These are phyloP conservation scores for Dillenia turbinata DNA, from an alignment of 164 flowering plant genomes.

Conservation along the genomic window DNA sequence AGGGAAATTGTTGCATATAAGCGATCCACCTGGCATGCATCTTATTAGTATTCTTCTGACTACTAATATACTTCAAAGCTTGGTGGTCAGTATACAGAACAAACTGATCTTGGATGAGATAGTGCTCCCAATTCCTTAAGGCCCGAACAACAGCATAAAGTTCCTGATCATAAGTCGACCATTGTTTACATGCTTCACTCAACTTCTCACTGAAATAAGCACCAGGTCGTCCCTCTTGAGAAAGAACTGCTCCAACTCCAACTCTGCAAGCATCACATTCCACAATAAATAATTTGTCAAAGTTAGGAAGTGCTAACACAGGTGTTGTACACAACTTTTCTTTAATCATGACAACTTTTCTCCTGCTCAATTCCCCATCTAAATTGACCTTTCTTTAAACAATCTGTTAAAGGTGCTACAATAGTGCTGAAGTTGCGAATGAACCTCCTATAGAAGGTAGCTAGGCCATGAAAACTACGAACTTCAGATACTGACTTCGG, in stretches of 20 bases:
- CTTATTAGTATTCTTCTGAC: background rate
- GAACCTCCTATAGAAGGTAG: no score
- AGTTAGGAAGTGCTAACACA: no score
- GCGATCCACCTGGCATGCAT: background rate
- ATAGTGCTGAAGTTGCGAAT: no score
- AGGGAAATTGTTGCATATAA: background rate
- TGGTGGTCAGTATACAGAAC: background rate
- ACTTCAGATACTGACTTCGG: no score
- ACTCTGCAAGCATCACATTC: background rate
- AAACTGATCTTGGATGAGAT: no score
- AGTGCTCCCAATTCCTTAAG: no score
- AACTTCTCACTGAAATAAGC: background rate
- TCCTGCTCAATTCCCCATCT: no score
- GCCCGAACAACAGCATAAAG: no score
- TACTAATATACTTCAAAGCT: background rate
- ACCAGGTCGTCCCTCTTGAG: background rate
- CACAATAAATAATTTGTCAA: background rate
- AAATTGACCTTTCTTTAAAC: background rate
- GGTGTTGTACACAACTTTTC: background rate
- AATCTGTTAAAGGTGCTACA: no score
- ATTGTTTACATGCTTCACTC: background rate
- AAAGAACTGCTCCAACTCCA: background rate
- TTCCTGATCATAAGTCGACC: background rate
- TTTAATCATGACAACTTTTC: background rate
- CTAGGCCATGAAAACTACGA: no score